phyloP scores from a whole-genome alignment of 305 asterid genomes.

The Fraxinus latifolia region DNA sequence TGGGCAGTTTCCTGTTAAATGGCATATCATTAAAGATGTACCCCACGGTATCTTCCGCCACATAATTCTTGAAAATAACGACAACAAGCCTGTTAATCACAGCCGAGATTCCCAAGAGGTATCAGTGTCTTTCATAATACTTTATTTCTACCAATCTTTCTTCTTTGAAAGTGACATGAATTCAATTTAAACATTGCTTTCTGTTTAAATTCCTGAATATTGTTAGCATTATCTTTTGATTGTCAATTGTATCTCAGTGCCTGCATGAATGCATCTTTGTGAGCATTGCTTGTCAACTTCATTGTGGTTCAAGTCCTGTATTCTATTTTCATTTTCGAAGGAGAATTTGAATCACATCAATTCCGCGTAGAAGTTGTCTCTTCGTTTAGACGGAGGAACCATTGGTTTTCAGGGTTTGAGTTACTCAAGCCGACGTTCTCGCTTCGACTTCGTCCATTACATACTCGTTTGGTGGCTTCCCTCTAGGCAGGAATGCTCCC shows the following conservation, averaged over 20 bases:
- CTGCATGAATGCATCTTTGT: not conserved
- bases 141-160: not conserved
- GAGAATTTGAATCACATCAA: not conserved
- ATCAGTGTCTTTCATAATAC: conserved; percentile 18
- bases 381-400: not conserved
- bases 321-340: not conserved
- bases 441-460: not conserved
- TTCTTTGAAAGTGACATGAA: not conserved
- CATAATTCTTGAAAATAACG: conserved; percentile 88
- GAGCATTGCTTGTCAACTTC: not conserved
- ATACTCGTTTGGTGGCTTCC: not conserved
- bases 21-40: conserved; percentile 91
- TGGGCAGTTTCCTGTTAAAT: conserved; percentile 94
- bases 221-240: not conserved
- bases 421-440: not conserved
- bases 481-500: not conserved
- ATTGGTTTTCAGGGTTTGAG: not conserved
- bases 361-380: not conserved
- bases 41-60: conserved; percentile 94
- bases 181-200: not conserved
- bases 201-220: not conserved
- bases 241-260: not conserved
- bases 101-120: conserved; percentile 99
- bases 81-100: conserved; percentile 98
- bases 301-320: not conserved